Evolutionary conservation across 441 rosid species (phyloP), one percentile per base, ranked within the genome.

Genomic region (Manihot esculenta): DNA sequence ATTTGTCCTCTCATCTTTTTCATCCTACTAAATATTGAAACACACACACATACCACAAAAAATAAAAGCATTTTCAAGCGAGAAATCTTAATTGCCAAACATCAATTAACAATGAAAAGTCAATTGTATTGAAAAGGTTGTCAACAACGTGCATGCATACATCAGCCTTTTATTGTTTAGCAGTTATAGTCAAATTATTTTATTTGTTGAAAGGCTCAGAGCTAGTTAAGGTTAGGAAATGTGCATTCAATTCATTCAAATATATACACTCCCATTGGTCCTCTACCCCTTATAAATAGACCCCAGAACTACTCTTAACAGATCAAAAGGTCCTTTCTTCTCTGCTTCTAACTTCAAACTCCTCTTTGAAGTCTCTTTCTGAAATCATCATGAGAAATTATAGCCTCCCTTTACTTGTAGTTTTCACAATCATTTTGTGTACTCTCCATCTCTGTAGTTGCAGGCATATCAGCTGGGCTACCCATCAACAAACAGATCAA

Each of bases 381-480:
- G 20, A 54, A 56, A 63, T 26, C 42, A 59, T 21, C 66, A 76
- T 79, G 85, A 68, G 72, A 70, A 49, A 51, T 53, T 67, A 0
- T 1, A 63, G 24, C 18, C 49, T 58, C 47, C 71, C 78, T 70
- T 70, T 48, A n/a, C 58, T 78, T 48, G 35, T 82, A 51, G 15
- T 77, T 62, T 13, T 70, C 55, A 27, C 55, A 24, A 35, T 78
- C 44, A 20, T 82, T 65, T 27, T 74, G 47, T 42, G 77, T 20
- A 13, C 51, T 2, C 44, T 74, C 62, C 72, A 77, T 78, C 64
- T 56, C 20, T 71, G 73, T 61, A 65, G 45, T 42, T 73, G 84
- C 56, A 79, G 84, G 72, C 74, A 66, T 41, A 18, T 68, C 69
- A 59, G 30, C 47, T n/a, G n/a, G 64, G 69, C 76, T 49, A 5